Conservation (phyloP, 495 filamentous ascomycete species). For the Aspergillus baeticus region DNA sequence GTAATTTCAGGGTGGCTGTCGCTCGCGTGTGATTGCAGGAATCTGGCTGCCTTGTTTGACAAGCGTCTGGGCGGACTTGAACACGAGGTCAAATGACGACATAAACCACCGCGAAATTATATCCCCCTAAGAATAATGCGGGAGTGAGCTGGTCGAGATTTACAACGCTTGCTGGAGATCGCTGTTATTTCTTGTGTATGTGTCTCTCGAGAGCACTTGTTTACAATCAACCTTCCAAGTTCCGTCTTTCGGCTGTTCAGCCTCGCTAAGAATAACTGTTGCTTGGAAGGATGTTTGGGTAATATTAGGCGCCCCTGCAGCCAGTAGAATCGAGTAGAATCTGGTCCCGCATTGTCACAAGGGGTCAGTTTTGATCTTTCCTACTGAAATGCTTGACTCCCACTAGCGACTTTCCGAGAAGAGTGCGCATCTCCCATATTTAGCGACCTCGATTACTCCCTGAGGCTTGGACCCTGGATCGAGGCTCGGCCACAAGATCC, state of each 20-base stretch:
- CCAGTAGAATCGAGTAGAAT: background rate
- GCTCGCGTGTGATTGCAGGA: constrained; percentile 13
- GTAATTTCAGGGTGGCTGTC: constrained; percentile 2
- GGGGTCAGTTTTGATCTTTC: no score
- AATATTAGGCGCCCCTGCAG: background rate
- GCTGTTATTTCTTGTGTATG: no score
- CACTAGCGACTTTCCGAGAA: no score
- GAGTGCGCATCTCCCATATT: no score
- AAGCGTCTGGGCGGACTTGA: constrained; percentile 15
- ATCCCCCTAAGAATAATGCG: no score
- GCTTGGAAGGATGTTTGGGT: background rate
- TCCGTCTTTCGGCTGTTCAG: background rate
- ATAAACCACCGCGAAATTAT: no score
- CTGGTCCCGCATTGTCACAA: no score
- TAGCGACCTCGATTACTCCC: background rate
- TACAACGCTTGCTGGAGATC: no score
- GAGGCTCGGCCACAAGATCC: constrained; percentile 1
- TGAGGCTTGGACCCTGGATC: background rate
- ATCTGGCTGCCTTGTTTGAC: constrained; percentile 20
- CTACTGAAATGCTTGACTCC: no score
- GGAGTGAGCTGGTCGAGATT: no score
- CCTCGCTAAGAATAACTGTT: background rate
- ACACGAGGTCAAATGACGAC: constrained; percentile 6
- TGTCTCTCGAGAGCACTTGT: no score
- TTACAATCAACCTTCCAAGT: no score